Base-by-base conservation (phyloP, 1,284 basidiomycete species). In the Malassezia brasiliensis region DNA sequence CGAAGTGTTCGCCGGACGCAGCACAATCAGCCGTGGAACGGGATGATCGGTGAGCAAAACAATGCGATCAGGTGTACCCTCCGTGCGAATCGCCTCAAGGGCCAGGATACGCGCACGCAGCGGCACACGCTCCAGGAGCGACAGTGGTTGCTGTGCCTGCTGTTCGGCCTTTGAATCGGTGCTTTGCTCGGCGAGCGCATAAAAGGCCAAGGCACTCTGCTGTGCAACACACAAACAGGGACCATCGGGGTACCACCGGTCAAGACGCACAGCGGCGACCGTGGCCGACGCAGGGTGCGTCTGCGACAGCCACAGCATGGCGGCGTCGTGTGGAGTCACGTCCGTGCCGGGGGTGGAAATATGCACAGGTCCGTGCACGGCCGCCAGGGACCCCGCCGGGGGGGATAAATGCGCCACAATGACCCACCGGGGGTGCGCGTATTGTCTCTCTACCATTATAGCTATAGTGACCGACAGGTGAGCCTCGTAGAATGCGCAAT, bases 221-320 rank as follows among this genome's bases (percentile, higher is more conserved):
- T 52, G 34, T 3, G 55, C 55, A 2, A 57, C 28, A 40, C 55
- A 57, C 10, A 57, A 39, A 14, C 35, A 42, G 17, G 55, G 19
- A 9, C 31, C 36, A 15, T 37, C 41, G 2, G 34, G 17, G 22
- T 45, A 45, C 55, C 55, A 57, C 5, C 15, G 32, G 20, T 52
- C 45, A 11, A 57, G 44, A 10, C 44, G 34, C 17, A 32, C 42
- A 2, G 45, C 46, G 5, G 50, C 50, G 3, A 57, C 32, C 7
- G 45, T 40, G 9, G 50, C 39, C 19, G 44, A 28, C 17, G 45
- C 32, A 4, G 50, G 15, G 22, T 44, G 46, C 32, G 35, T 30
- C 3, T 38, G 45, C 30, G 48, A 47, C n/a, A 57, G 46, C 55
- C 55, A 57, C 19, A 47, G 50, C 55, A 57, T 56, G 22, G 17